phyloP scores from a whole-genome alignment of 1,284 basidiomycete genomes.

The Ceratobasidium sp. region DNA sequence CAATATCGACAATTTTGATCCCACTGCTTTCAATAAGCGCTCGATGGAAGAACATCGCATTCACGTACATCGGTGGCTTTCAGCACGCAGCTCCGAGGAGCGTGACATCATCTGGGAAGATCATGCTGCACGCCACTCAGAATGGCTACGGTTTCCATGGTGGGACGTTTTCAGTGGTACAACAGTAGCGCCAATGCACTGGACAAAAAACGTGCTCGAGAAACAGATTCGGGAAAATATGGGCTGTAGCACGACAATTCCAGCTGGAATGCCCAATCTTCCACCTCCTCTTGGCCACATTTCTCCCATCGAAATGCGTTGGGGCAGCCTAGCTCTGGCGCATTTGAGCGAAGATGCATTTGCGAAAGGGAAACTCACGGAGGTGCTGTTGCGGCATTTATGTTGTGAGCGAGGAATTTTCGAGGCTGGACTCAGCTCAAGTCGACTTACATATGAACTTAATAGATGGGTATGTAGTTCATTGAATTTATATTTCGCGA shows the following conservation, averaged over 20 bases:
- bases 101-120: background rate
- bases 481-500: no score
- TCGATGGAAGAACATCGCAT: background rate
- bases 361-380: no score
- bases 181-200: background rate
- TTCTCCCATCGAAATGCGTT: no score
- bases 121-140: background rate
- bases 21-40: background rate
- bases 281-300: background rate
- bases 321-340: no score
- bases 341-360: no score
- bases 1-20: background rate
- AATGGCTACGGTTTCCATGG: background rate
- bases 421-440: background rate
- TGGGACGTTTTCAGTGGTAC: background rate
- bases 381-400: background rate
- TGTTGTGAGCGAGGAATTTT: background rate
- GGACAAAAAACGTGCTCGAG: slow-evolving; percentile 10
- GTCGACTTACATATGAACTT: background rate
- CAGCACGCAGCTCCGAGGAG: background rate
- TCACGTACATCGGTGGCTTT: slow-evolving; percentile 1
- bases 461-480: background rate
- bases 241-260: background rate
- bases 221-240: slow-evolving; percentile 19
- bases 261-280: background rate